Conservation (phyloP, 176 grass and related monocot genomes). For the Oryza rufipogon region DNA sequence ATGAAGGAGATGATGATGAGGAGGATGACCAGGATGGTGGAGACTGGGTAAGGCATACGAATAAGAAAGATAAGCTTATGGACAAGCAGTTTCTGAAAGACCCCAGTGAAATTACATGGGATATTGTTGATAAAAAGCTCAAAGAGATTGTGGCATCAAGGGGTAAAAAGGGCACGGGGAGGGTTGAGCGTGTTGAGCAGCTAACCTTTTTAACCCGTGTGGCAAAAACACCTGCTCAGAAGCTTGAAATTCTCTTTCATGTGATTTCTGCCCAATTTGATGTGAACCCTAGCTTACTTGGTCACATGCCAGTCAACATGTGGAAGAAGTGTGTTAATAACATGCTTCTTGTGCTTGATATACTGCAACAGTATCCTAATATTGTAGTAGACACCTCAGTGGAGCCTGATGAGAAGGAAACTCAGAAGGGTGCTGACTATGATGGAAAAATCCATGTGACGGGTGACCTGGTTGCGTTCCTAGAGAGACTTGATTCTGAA, state of each 20-base stretch:
- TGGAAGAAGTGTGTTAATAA: constrained; percentile 96
- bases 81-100: constrained; percentile 91
- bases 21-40: constrained; percentile 36
- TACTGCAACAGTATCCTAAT: constrained; percentile 86
- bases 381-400: constrained; percentile 80
- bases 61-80: constrained; percentile 78
- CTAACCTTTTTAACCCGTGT: constrained; percentile 86
- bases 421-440: constrained; percentile 75
- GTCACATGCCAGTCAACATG: constrained; percentile 89
- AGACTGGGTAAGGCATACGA: constrained; percentile 50
- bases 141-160: constrained; percentile 92
- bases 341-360: constrained; percentile 89
- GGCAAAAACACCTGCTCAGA: constrained; percentile 97
- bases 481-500: constrained; percentile 89
- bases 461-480: constrained; percentile 85
- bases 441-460: constrained; percentile 71
- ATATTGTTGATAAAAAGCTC: constrained; percentile 85
- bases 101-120: constrained; percentile 95
- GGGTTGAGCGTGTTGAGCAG: constrained; percentile 93
- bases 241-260: constrained; percentile 89
- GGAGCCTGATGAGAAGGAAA: constrained; percentile 81
- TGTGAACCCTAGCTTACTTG: constrained; percentile 92
- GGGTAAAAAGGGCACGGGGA: constrained; percentile 92
- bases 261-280: constrained; percentile 97
- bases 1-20: constrained; percentile 44